These are phyloP conservation scores for Psilocybe azurescens DNA, from an alignment of 768 basidiomycete genomes.

Conservation along the genomic window DNA sequence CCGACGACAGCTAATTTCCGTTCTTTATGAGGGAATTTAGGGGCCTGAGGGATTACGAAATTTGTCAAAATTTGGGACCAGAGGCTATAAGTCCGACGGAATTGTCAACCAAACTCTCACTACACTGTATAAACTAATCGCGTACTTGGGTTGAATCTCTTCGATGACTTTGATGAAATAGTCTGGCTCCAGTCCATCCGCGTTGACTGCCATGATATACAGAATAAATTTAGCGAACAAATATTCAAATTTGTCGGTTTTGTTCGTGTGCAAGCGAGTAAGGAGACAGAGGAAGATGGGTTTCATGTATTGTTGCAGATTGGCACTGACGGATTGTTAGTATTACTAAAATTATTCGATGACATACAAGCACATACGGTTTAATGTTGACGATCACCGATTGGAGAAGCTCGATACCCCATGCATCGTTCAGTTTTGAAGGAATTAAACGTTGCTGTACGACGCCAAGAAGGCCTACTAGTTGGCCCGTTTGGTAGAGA, in stretches of 20 bases:
- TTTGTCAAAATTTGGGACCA: slow-evolving; percentile 82
- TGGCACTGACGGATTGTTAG: slow-evolving; percentile 43
- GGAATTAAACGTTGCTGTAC: slow-evolving; percentile 90
- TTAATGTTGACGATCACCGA: slow-evolving; percentile 75
- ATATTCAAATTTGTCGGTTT: slow-evolving; percentile 89
- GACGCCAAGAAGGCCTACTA: slow-evolving; percentile 82
- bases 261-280: slow-evolving; percentile 85
- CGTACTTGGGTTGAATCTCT: slow-evolving; percentile 83
- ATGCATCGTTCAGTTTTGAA: slow-evolving; percentile 85
- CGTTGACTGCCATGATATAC: slow-evolving; percentile 76
- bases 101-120: background rate
- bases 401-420: slow-evolving; percentile 91
- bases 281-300: slow-evolving; percentile 78
- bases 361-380: slow-evolving; percentile 57
- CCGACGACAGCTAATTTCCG: slow-evolving; percentile 87
- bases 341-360: background rate
- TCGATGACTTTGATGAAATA: slow-evolving; percentile 81
- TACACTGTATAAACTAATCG: slow-evolving; percentile 1
- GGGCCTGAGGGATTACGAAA: slow-evolving; percentile 80
- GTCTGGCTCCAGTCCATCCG: slow-evolving; percentile 78
- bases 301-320: slow-evolving; percentile 76
- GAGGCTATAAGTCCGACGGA: slow-evolving; percentile 40
- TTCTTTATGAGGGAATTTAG: slow-evolving; percentile 82
- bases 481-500: slow-evolving; percentile 74
- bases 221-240: slow-evolving; percentile 81